Base-by-base conservation (phyloP, 2,329 filamentous ascomycete species). In the Aspergillus tubingensis region DNA sequence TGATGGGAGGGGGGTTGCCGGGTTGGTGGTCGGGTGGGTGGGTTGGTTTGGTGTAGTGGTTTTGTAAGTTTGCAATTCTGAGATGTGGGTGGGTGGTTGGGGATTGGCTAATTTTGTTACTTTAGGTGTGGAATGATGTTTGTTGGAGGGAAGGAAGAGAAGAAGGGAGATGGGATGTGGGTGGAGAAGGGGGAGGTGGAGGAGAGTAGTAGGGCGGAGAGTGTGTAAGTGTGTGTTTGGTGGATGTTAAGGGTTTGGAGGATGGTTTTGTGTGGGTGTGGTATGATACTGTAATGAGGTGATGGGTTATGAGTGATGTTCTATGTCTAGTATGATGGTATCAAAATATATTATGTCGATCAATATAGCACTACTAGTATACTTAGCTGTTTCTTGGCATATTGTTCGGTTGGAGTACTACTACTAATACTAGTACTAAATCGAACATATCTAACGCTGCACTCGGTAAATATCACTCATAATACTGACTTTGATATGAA, bases 131-230 rank as follows among this genome's bases (percentile, higher is more conserved):
- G 32, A 0, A 5, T 49, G 6, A 17, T 49, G 44, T 11, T 30
- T 15, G 7, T 49, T 17, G 13, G 23, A 3, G 21, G 15, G 1
- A n/a, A 13, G 43, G 43, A 15, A 11, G 19, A 13, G 10, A 4
- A 2, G 23, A 49, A 15, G 23, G 5, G 11, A 4, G 23, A 27
- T 13, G 13, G 11, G 44, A 30, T 1, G 44, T 8, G 44, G 27
- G n/a, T 51, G 49, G 25, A 32, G 17, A 38, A 52, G 49, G 19
- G 6, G 30, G 19, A 52, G 25, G 27, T 52, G 11, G 49, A 52
- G 49, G 17, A 23, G 49, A 15, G 32, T 27, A 23, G 15, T n/a
- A 49, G 54, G 53, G 30, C 32, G 56, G 58, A 51, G 54, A 36
- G 44, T 19, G 38, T 38, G 32, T 38, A 51, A 8, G 7, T 17